Base-by-base conservation (phyloP, 2,329 filamentous ascomycete genomes). In the Sarocladiaceae sp. region DNA sequence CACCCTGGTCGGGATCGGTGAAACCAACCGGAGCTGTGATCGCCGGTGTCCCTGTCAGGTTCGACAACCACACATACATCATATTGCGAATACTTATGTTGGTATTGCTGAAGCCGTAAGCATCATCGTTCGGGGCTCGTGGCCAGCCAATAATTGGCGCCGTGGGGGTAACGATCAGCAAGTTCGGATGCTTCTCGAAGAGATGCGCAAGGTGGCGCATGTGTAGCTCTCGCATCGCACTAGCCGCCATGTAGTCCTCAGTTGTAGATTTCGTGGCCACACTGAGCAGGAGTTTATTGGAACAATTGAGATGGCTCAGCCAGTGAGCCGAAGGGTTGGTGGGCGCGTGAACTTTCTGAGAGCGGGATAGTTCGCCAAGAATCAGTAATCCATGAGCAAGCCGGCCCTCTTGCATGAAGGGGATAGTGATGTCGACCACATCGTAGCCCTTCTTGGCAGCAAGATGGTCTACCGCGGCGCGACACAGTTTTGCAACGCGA, bases 31-130 rank as follows among this genome's bases (percentile, higher is more conserved):
- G 90, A 31, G 83, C 83, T 42, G 76, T 83, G 12, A 95, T 79
- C 1, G 88, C 83, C 1, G 92, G 92, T 47, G 85, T 84, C 0
- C 92, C 92, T 0, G 78, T 82, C 59, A 90, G 85, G 68, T 97
- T 97, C 6, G 91, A 87, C 31, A 96, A 69, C 80, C 88, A 96
- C 15, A 88, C 84, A 68, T 90, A 96, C 66, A 86, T 82, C 90
- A 96, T 96, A 63, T 82, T 88, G 23, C 80, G 75, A n/a, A 96
- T 72, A 15, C 82, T 84, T 55, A 71, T 75, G 64, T 94, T 90
- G 0, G 78, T 85, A 65, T 97, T 87, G 33, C 78, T 85, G 58
- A 90, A 73, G 2, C 92, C 92, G 61, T 91, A 84, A n/a, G 72
- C 72, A 15, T 83, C 72, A 36, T 88, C 84, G 8, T 72, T 76